Base-by-base conservation (phyloP, 305 asterid species). In the Salvia sclarea region DNA sequence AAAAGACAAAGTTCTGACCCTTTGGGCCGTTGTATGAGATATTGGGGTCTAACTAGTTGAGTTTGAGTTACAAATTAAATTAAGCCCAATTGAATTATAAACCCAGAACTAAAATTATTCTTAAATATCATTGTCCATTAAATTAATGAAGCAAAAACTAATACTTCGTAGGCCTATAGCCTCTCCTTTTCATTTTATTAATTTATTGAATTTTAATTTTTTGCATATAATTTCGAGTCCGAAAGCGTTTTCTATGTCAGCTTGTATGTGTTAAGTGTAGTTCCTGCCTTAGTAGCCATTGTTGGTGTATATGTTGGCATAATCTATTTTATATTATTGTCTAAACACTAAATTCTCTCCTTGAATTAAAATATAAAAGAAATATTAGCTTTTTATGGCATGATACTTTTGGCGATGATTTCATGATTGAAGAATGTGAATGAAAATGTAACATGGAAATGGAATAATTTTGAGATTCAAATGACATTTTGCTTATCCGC, bases 1-100 rank as follows among this genome's bases (percentile, higher is more conserved):
- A n/a, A n/a, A n/a, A n/a, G n/a, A 25, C 3, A 25, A 4, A n/a
- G 6, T 37, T 14, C 16, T 35, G 58, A 18, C 69, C 35, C 49
- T 47, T 48, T 20, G 11, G 70, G 70, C 70, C 70, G 59, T 47
- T 16, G 8, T 10, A 16, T 24, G 40, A 44, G 50, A 61, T 12
- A 22, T 24, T 22, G 4, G 8, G 12, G 9, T 11, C 0, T 6
- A 5, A 10, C n/a, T n/a, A n/a, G n/a, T n/a, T n/a, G n/a, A n/a
- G n/a, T n/a, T 5, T 25, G 14, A 28, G 64, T 4, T 6, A 18
- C 31, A 18, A 6, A 18, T n/a, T n/a, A n/a, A n/a, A 8, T 17
- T 17, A 18, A 64, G 70, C 70, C 70, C 70, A 48, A 17, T 64
- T 45, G 14, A 45, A 30, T 31, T 47, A 30, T 8, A 17, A 17